A percentile compares a stretch with the other conserved stretches of the same genome.
phyloP scores from a whole-genome alignment of 2,329 filamentous ascomycete species.

The Ophiostoma sp. region DNA sequence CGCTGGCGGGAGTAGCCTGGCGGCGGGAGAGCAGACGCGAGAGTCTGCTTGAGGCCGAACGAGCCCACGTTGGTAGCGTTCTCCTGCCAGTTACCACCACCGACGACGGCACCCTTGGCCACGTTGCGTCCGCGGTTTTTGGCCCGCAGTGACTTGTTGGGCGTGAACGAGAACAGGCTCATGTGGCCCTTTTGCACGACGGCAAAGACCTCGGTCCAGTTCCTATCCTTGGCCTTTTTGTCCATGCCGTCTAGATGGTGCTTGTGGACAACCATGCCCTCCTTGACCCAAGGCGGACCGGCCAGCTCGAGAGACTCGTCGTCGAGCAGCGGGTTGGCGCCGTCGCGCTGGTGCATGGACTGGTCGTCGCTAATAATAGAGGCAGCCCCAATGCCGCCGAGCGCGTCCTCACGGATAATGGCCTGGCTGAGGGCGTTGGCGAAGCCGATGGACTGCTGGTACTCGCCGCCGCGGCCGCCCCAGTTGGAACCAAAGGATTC shows the following conservation, averaged over 20 bases:
- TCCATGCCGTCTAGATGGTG: conserved; percentile 89
- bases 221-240: conserved; percentile 89
- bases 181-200: conserved; percentile 94
- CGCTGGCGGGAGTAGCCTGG: conserved; percentile 90
- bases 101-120: conserved; percentile 67
- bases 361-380: conserved; percentile 44
- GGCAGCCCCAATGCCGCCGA: conserved; percentile 44
- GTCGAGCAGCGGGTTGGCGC: conserved; percentile 66
- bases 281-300: conserved; percentile 97
- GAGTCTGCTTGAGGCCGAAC: conserved; percentile 85
- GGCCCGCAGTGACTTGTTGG: conserved; percentile 71
- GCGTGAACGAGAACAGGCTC: conserved; percentile 88
- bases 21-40: conserved; percentile 84
- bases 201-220: conserved; percentile 93
- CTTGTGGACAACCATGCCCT: conserved; percentile 93
- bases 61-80: conserved; percentile 87
- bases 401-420: conserved; percentile 84
- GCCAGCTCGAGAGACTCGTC: conserved; percentile 90
- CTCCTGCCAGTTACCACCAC: conserved; percentile 97
- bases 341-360: conserved; percentile 43
- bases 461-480: conserved; percentile 68
- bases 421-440: conserved; percentile 95
- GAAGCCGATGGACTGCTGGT: conserved; percentile 95
- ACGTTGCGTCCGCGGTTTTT: conserved; percentile 59
- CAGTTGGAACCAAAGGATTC: conserved; percentile 77